phyloP scores from a whole-genome alignment of 169 alveolate species.

The Besnoitia besnoiti region DNA sequence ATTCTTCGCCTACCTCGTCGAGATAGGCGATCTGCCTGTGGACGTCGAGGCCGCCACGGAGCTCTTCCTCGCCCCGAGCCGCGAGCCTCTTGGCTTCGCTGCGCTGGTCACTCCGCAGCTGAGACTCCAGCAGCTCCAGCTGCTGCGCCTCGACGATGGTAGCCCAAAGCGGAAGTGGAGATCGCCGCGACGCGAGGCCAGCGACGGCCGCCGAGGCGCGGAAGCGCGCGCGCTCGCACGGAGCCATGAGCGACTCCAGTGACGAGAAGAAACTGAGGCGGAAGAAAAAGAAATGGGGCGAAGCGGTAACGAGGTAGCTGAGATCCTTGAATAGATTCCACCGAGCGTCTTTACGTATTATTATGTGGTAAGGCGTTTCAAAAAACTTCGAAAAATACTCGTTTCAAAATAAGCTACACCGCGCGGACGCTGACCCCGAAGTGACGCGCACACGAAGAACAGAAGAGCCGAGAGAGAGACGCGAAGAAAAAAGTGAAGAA shows the following conservation, averaged over 20 bases:
- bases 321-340: too few species aligned
- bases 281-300: background rate
- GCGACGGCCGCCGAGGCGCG: background rate
- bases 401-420: too few species aligned
- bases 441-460: too few species aligned
- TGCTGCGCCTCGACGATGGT: constrained; percentile 13
- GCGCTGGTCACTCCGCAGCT: background rate
- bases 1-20: background rate
- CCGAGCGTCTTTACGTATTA: too few species aligned
- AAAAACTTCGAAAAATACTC: too few species aligned
- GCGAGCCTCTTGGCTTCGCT: background rate
- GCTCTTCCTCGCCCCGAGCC: background rate
- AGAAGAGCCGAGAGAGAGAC: too few species aligned
- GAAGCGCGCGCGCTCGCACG: constrained; percentile 14
- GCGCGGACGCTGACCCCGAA: too few species aligned
- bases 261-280: background rate
- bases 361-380: too few species aligned
- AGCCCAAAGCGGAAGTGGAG: background rate
- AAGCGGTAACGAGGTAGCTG: background rate
- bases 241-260: background rate
- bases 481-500: too few species aligned
- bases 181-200: background rate
- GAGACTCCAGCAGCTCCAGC: background rate
- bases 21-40: background rate
- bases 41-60: background rate